Evolutionary conservation across 208 protist genomes (phyloP), one percentile per base, ranked within the genome.

Genomic region (Phytomonas francai): DNA sequence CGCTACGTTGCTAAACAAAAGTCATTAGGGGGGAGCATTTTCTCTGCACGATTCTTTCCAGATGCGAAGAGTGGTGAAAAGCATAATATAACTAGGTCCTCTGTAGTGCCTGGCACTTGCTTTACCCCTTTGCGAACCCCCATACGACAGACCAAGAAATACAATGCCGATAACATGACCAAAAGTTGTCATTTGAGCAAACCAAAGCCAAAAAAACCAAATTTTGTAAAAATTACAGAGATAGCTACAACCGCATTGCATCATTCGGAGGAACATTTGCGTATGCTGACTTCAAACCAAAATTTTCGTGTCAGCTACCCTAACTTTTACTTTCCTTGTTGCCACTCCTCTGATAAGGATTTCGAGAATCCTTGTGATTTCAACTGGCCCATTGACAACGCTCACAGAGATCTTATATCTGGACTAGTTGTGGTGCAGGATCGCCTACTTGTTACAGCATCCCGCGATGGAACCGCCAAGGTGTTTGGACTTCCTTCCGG

Each of bases 401-500:
- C 76, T 0, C 88, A 93, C 65, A 59, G 30, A 0, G 76, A 89
- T 54, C 59, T 39, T 30, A 71, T 93, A 39, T 84, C 83, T 19
- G 72, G 65, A 0, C 73, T 93, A 7, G 68, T 73, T 0, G 65
- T 91, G 7, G 70, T 91, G 11, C 72, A 84, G 33, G 85, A 93
- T 54, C 74, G 80, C 3, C 65, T 90, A 42, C 72, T 93, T 12
- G 71, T 91, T 29, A 85, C 73, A 49, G 78, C 71, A 14, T 83
- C 80, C 27, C 74, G 75, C 49, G 88, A 93, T 64, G 72, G 73
- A 28, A 78, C 78, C n/a, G 83, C 81, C 19, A 83, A 83, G 71
- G 77, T 93, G 42, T 89, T 87, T 69, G 69, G 78, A 0, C 69
- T 93, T 6, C 88, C 88, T 11, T 83, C 80, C 22, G 88, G 88